Percentiles rank a stretch among this genome's conserved stretches.
These are phyloP conservation scores for Byssothecium circinans DNA, from an alignment of 2,329 filamentous ascomycete species.

Conservation along the genomic window DNA sequence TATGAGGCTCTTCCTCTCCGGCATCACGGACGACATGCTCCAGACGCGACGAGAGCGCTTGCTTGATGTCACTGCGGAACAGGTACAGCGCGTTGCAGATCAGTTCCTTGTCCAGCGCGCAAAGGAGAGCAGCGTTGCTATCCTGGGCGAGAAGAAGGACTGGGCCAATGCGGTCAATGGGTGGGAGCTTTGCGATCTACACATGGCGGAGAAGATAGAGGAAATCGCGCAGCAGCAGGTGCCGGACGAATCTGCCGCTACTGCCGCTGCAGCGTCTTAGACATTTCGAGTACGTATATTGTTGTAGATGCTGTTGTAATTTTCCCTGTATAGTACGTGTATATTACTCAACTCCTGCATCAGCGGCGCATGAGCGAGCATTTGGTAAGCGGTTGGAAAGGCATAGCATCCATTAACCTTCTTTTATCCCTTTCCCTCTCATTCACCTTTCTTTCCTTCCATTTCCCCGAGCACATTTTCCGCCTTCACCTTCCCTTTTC, in stretches of 20 bases:
- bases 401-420: neutral
- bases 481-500: slow-evolving; percentile 1
- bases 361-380: slow-evolving; percentile 4
- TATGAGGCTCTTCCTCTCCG: slow-evolving; percentile 80
- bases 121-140: slow-evolving; percentile 65
- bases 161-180: slow-evolving; percentile 65
- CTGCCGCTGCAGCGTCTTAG: slow-evolving; percentile 6
- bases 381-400: slow-evolving; percentile 6
- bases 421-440: neutral
- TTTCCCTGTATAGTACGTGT: slow-evolving; percentile 21
- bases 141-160: slow-evolving; percentile 80
- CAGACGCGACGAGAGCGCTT: slow-evolving; percentile 81
- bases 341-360: slow-evolving; percentile 27
- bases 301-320: slow-evolving; percentile 8
- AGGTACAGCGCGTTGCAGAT: slow-evolving; percentile 80
- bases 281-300: neutral
- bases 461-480: too few relatives aligned
- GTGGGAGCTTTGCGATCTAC: slow-evolving; percentile 78
- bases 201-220: slow-evolving; percentile 51
- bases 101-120: slow-evolving; percentile 74
- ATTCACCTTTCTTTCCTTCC: slow-evolving; percentile 5
- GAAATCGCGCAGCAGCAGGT: slow-evolving; percentile 25
- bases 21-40: slow-evolving; percentile 85
- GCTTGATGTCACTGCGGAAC: slow-evolving; percentile 78
- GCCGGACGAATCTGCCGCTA: slow-evolving; percentile 18